These are phyloP conservation scores for Stephanodiscus triporus DNA, from an alignment of 108 stramenopile genomes.

Conservation along the genomic window DNA sequence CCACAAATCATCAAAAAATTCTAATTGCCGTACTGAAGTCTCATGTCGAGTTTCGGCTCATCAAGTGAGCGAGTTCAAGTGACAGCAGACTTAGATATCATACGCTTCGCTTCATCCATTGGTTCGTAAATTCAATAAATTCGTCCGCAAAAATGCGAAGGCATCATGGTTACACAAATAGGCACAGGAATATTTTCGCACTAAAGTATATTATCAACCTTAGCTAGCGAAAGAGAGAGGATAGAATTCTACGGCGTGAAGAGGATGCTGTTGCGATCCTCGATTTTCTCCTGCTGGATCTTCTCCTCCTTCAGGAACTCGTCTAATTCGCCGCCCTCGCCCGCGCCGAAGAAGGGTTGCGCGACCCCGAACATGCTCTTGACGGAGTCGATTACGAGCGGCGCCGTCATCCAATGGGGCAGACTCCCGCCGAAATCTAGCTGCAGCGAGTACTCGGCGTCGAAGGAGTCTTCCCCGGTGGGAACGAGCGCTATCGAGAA, in stretches of 20 bases:
- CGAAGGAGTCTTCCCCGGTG: constrained; percentile 62
- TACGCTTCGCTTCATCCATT: too few species aligned
- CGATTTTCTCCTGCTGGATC: constrained; percentile 35
- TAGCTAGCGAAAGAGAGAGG: not conserved
- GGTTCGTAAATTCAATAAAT: too few species aligned
- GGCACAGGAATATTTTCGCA: too few species aligned
- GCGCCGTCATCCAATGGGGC: constrained; percentile 71
- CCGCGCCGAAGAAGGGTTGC: constrained; percentile 30
- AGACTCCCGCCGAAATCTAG: constrained; percentile 76
- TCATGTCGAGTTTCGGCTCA: too few species aligned
- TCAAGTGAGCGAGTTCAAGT: too few species aligned
- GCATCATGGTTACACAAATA: too few species aligned
- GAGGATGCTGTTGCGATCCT: constrained; percentile 43
- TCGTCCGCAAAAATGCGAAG: too few species aligned
- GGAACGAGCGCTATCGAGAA: constrained; percentile 66
- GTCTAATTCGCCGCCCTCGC: constrained; percentile 21
- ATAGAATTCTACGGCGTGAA: constrained; percentile 33
- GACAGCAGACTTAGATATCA: too few species aligned
- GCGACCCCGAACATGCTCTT: constrained; percentile 69
- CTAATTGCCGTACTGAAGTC: too few species aligned
- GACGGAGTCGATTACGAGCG: constrained; percentile 63
- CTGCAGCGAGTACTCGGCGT: constrained; percentile 78
- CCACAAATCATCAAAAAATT: too few species aligned
- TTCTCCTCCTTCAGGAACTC: constrained; percentile 37
- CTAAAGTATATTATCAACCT: not conserved